Evolutionary conservation across 148 eudicot species (phyloP), one percentile per base, ranked within the genome.

Genomic region (Tetragonia tetragonoides): DNA sequence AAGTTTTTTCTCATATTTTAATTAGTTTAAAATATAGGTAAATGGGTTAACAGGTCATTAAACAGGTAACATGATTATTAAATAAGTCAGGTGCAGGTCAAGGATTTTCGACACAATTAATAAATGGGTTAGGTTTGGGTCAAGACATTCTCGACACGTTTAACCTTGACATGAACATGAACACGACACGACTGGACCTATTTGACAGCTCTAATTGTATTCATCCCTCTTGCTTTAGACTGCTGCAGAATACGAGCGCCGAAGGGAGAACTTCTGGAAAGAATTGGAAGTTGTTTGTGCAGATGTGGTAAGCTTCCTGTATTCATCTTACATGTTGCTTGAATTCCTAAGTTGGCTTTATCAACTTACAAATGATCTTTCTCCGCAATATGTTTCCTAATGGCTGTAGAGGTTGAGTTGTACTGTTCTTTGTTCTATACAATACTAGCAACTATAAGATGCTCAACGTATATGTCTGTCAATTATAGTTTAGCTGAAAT

Each of bases 221-320:
- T 80, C 44, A 21, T 73, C 39, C 68, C 66, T 70, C 56, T 75
- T 44, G 21, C 77, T 78, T 64, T 81, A 94, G 97, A 92, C 97
- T 78, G 86, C 86, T 86, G 97, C 94, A 64, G 97, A 95, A 79
- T 90, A 93, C 77, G 86, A 86, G 79, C 84, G 83, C 40, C 87
- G 97, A 65, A 87, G 81, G 83, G 99, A 95, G 83, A 95, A 89
- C 78, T 93, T 95, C 86, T 95, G 88, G 83, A 87, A 93, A 24
- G 97, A 95, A 87, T 66, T 95, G 75, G 90, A 91, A 85, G 53
- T 91, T 77, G 99, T 93, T 62, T 87, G 77, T 78, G 94, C 99
- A 21, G 97, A 93, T 81, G 92, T 93, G 99, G 99, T 93, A 93
- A 79, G 94, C 37, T 68, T 61, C 15, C 46, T 28, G 42, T 42